Conservation (phyloP, 1,139 yeast species). For the Zygosaccharomyces pseudobailii region DNA sequence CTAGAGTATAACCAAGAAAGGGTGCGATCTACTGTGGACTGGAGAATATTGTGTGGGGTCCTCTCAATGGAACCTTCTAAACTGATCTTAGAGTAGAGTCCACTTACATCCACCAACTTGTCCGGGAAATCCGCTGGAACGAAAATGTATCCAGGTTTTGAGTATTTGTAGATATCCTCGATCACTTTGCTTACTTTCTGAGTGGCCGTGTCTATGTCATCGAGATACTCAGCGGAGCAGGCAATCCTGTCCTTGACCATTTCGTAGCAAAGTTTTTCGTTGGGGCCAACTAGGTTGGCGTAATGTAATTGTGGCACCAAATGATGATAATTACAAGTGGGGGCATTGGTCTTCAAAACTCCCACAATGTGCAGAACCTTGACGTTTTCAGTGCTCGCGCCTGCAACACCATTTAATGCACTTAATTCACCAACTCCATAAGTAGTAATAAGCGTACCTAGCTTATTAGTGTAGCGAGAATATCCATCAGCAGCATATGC, state of each 20-base stretch:
- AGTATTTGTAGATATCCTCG: slow-evolving; percentile 46
- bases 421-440: slow-evolving; percentile 72
- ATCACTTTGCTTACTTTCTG: slow-evolving; percentile 63
- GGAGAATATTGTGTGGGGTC: slow-evolving; percentile 35
- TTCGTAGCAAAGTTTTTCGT: slow-evolving; percentile 61
- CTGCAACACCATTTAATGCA: slow-evolving; percentile 63
- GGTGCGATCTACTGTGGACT: slow-evolving; percentile 43
- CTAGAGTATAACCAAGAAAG: slow-evolving; percentile 48
- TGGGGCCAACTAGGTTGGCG: slow-evolving; percentile 45
- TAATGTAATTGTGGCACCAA: slow-evolving; percentile 54
- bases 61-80: slow-evolving; percentile 24
- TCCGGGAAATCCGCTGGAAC: slow-evolving; percentile 68
- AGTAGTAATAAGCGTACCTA: slow-evolving; percentile 58
- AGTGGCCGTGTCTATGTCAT: slow-evolving; percentile 45
- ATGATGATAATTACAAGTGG: slow-evolving; percentile 53
- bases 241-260: slow-evolving; percentile 55
- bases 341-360: slow-evolving; percentile 44
- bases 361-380: slow-evolving; percentile 67
- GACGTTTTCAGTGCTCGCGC: slow-evolving; percentile 61
- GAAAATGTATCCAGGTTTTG: slow-evolving; percentile 76
- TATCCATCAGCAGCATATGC: slow-evolving; percentile 53
- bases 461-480: slow-evolving; percentile 55
- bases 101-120: slow-evolving; percentile 40
- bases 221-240: slow-evolving; percentile 54
- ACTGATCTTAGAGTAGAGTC: slow-evolving; percentile 24